Evolutionary conservation across 2,329 filamentous ascomycete species (phyloP).

Genomic region (Emericellopsis atlantica): DNA sequence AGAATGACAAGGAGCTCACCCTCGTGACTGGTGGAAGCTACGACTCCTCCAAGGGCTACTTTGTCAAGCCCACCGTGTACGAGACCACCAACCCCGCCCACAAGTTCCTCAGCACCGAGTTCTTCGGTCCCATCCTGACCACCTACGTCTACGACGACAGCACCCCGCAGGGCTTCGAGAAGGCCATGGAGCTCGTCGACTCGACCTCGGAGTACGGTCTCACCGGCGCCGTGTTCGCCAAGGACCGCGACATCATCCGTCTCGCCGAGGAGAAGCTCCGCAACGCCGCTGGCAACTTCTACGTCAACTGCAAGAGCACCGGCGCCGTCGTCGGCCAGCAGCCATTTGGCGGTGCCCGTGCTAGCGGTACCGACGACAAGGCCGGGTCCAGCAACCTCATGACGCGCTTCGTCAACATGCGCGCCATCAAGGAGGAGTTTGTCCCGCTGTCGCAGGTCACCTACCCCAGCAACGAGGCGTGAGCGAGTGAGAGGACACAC

Average conservation of each 20-base stretch:
- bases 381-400: constrained; percentile 53
- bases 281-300: constrained; percentile 71
- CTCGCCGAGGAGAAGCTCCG: constrained; percentile 59
- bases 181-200: constrained; percentile 53
- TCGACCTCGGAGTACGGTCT: constrained; percentile 63
- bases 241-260: constrained; percentile 52
- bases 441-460: constrained; percentile 44
- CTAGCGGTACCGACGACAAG: constrained; percentile 63
- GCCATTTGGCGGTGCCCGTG: constrained; percentile 56
- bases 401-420: constrained; percentile 52
- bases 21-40: constrained; percentile 66
- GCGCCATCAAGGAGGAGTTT: constrained; percentile 68
- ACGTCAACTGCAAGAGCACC: constrained; percentile 74
- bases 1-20: constrained; percentile 59
- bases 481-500: constrained; percentile 2
- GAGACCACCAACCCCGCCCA: constrained; percentile 60
- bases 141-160: constrained; percentile 68
- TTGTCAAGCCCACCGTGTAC: constrained; percentile 75
- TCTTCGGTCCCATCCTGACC: constrained; percentile 70
- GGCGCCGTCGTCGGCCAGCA: constrained; percentile 63
- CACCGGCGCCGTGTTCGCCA: constrained; percentile 65
- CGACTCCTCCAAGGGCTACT: constrained; percentile 70
- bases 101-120: constrained; percentile 61
- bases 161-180: constrained; percentile 40
- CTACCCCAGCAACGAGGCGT: constrained; percentile 62